Evolutionary conservation across 192 early-diverging fungal species (phyloP).

Genomic region (Backusella australiensis): DNA sequence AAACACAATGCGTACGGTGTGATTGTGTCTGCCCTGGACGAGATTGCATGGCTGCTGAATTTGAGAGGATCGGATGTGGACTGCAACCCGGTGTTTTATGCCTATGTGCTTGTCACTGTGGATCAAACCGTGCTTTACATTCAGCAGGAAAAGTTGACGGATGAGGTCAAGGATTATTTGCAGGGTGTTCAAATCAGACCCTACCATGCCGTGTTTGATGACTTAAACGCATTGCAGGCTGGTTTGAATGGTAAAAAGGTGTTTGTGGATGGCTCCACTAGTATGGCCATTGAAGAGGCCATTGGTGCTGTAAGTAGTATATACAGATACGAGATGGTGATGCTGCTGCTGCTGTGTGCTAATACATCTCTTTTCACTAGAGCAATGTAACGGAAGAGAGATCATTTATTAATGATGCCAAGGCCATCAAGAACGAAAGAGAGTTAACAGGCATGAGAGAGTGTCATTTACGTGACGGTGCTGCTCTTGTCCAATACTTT

Average conservation of each 20-base stretch:
- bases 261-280: conserved; percentile 62
- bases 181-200: conserved; percentile 61
- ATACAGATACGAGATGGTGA: neutral
- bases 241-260: conserved; percentile 42
- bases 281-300: conserved; percentile 70
- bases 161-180: conserved; percentile 61
- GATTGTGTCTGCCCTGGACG: conserved; percentile 87
- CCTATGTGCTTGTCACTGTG: conserved; percentile 81
- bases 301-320: conserved; percentile 51
- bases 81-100: conserved; percentile 96
- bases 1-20: conserved; percentile 64
- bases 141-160: conserved; percentile 66
- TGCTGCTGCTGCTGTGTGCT: neutral
- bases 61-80: conserved; percentile 92
- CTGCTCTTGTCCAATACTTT: conserved; percentile 83
- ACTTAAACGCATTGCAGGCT: conserved; percentile 39
- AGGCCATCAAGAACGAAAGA: conserved; percentile 89
- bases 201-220: conserved; percentile 77
- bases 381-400: conserved; percentile 48
- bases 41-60: conserved; percentile 97
- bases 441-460: conserved; percentile 92
- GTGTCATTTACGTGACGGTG: conserved; percentile 87
- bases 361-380: conserved; percentile 1
- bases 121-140: conserved; percentile 72
- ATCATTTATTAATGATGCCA: conserved; percentile 77